phyloP scores from a whole-genome alignment of 257 asterid genomes.

The Nicotiana otophora region DNA sequence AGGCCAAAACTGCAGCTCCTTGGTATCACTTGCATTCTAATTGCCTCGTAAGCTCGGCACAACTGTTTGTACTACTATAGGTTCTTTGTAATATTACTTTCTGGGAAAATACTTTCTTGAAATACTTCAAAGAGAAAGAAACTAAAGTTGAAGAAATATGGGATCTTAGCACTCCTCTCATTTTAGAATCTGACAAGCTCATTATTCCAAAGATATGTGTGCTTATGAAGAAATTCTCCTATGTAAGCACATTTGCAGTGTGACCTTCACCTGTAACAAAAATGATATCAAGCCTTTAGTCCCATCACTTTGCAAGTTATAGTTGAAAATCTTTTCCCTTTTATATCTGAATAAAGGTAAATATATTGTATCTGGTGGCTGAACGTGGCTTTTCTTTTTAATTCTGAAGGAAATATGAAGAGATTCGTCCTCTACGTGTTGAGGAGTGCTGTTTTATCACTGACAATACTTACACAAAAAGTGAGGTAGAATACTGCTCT shows the following conservation, averaged over 20 bases:
- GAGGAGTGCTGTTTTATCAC: constrained; percentile 78
- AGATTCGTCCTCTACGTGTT: constrained; percentile 73
- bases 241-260: not conserved
- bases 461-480: constrained; percentile 65
- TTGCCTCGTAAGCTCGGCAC: constrained; percentile 69
- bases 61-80: not conserved
- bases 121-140: not conserved
- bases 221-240: not conserved
- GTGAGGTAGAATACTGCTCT: constrained; percentile 43
- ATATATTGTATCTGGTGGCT: not conserved
- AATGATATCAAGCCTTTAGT: not conserved
- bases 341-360: not conserved
- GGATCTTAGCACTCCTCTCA: not conserved
- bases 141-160: not conserved
- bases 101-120: not conserved
- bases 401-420: constrained; percentile 75
- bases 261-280: not conserved
- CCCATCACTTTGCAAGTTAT: not conserved
- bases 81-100: not conserved
- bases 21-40: constrained; percentile 86
- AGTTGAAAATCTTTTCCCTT: not conserved
- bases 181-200: constrained; percentile 1
- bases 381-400: constrained; percentile 7
- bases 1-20: constrained; percentile 74
- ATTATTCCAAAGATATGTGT: not conserved